Percentiles rank a stretch among this genome's conserved stretches.
Evolutionary conservation across 2,329 filamentous ascomycete species (phyloP).

Genomic region (Pseudocercospora pini-densiflorae): DNA sequence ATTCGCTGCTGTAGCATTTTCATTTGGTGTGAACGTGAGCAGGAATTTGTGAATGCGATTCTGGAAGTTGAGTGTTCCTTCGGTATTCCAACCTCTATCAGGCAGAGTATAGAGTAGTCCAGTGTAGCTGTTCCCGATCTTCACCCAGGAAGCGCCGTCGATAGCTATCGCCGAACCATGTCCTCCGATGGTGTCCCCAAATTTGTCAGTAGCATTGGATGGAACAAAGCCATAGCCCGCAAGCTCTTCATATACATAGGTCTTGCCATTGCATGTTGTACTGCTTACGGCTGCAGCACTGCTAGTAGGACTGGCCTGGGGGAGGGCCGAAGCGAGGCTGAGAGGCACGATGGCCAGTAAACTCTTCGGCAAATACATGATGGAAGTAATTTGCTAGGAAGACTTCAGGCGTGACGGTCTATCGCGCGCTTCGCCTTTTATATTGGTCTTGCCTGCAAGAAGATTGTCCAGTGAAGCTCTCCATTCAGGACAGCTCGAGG

Average conservation of each 20-base stretch:
- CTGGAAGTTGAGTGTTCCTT: slow-evolving; percentile 71
- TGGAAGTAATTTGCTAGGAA: background rate
- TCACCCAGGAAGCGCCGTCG: slow-evolving; percentile 63
- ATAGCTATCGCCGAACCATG: slow-evolving; percentile 70
- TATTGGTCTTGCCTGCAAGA: background rate
- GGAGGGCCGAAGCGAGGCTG: background rate
- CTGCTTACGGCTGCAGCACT: slow-evolving; percentile 44
- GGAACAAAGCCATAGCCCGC: slow-evolving; percentile 69
- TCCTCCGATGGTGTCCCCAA: slow-evolving; percentile 70
- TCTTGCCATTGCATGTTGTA: slow-evolving; percentile 63
- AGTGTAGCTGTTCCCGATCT: slow-evolving; percentile 57
- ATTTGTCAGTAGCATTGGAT: slow-evolving; percentile 65
- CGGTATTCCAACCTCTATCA: slow-evolving; percentile 68
- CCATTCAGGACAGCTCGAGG: too few species aligned
- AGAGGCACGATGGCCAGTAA: slow-evolving; percentile 18
- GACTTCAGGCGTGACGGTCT: background rate
- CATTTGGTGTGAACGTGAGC: slow-evolving; percentile 61
- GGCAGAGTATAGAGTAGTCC: slow-evolving; percentile 68
- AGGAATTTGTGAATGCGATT: slow-evolving; percentile 70
- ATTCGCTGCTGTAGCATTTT: slow-evolving; percentile 55
- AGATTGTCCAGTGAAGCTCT: too few species aligned
- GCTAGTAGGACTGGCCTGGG: background rate
- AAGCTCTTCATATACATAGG: slow-evolving; percentile 68
- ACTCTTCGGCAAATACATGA: slow-evolving; percentile 11
- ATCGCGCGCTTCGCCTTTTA: background rate